phyloP scores from a whole-genome alignment of 768 basidiomycete genomes.

The Agaricus sinodeliciosus region DNA sequence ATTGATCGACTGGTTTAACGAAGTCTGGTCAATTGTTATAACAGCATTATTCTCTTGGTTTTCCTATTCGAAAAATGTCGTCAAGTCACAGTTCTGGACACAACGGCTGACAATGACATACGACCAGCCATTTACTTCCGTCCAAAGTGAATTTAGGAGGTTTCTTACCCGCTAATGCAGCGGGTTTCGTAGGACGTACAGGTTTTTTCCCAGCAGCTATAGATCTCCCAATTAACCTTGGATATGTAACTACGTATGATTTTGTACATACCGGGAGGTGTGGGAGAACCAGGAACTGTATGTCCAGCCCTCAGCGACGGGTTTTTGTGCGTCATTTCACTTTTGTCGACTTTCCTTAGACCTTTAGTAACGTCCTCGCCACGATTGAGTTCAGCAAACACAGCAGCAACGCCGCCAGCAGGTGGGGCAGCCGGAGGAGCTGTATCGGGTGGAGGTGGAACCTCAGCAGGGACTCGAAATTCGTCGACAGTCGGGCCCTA shows the following conservation, averaged over 20 bases:
- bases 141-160: slow-evolving; percentile 86
- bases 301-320: slow-evolving; percentile 73
- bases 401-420: slow-evolving; percentile 60
- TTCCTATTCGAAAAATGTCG: slow-evolving; percentile 48
- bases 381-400: slow-evolving; percentile 87
- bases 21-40: slow-evolving; percentile 69
- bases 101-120: slow-evolving; percentile 28
- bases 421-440: slow-evolving; percentile 40
- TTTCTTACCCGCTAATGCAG: slow-evolving; percentile 80
- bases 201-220: slow-evolving; percentile 52
- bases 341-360: slow-evolving; percentile 89
- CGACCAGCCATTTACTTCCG: slow-evolving; percentile 91
- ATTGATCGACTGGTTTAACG: slow-evolving; percentile 80
- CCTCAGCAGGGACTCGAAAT: slow-evolving; percentile 51
- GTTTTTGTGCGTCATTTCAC: slow-evolving; percentile 99
- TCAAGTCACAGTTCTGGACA: background rate
- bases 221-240: background rate
- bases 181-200: slow-evolving; percentile 78
- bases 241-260: background rate
- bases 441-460: slow-evolving; percentile 45
- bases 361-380: slow-evolving; percentile 88
- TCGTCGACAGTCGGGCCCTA: slow-evolving; percentile 55
- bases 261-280: slow-evolving; percentile 22
- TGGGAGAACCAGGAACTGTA: slow-evolving; percentile 32
- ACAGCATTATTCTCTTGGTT: slow-evolving; percentile 78